Evolutionary conservation across 495 filamentous ascomycete species (phyloP).

Genomic region (Podospora pseudocomata): DNA sequence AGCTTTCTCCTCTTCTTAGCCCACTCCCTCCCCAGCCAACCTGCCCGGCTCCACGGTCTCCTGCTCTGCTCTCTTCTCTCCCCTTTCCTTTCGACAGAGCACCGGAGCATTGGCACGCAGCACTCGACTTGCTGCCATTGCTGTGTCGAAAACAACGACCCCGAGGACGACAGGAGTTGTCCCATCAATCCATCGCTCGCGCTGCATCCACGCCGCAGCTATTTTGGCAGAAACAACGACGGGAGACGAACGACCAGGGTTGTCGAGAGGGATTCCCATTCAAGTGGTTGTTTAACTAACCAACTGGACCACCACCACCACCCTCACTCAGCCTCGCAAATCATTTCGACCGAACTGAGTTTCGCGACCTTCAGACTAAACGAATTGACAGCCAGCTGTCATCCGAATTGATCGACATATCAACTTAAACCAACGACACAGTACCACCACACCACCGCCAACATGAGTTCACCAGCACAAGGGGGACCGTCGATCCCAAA

Average conservation of each 20-base stretch:
- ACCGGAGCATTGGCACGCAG: not conserved
- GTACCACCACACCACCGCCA: conserved; percentile 11
- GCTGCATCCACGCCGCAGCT: not conserved
- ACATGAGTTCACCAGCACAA: conserved; percentile 46
- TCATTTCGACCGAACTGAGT: not conserved
- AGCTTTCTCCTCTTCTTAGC: conserved; percentile 19
- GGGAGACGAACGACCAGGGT: not conserved
- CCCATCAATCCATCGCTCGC: not conserved
- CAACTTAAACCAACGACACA: conserved; percentile 2
- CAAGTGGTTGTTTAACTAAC: too few relatives aligned
- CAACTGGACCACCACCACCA: not conserved
- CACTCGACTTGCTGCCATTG: conserved; percentile 11
- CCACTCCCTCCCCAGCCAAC: conserved; percentile 15
- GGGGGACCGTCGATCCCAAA: conserved; percentile 33
- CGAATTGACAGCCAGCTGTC: not conserved
- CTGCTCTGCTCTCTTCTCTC: conserved; percentile 9
- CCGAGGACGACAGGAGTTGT: conserved; percentile 1
- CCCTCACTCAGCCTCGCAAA: too few relatives aligned
- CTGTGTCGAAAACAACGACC: conserved; percentile 18
- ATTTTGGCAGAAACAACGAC: not conserved
- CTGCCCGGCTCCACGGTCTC: conserved; percentile 1
- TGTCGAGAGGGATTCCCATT: not conserved
- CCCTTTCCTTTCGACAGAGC: not conserved
- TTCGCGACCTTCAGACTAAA: not conserved
- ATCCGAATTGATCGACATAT: conserved; percentile 4